Evolutionary conservation across 768 basidiomycete species (phyloP).

Genomic region (Auricularia sp.): DNA sequence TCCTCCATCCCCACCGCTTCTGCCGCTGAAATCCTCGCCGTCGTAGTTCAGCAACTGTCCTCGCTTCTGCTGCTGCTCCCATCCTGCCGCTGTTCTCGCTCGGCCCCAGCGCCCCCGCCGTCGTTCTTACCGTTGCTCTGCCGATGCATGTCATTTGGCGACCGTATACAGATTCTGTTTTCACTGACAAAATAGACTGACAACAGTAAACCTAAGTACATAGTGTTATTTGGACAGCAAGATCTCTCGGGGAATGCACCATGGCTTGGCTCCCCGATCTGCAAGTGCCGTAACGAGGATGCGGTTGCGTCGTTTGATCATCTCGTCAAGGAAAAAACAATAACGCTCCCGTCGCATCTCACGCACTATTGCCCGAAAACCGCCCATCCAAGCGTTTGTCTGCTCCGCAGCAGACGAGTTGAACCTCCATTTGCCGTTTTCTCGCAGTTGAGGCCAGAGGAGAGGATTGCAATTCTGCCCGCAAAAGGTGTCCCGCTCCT

Average conservation of each 20-base stretch:
- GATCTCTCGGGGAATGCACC: background rate
- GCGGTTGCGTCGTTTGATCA: slow-evolving; percentile 21
- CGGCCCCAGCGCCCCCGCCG: too few relatives aligned
- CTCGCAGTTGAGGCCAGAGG: slow-evolving; percentile 8
- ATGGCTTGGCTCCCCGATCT: background rate
- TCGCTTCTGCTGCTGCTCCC: too few relatives aligned
- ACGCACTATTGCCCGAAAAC: slow-evolving; percentile 20
- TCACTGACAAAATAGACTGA: too few relatives aligned
- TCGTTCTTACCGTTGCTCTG: too few relatives aligned
- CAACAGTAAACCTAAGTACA: background rate
- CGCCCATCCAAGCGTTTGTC: slow-evolving; percentile 26
- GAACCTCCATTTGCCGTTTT: slow-evolving; percentile 20
- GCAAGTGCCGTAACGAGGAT: background rate
- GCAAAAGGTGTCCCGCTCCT: slow-evolving; percentile 12
- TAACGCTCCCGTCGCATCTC: slow-evolving; percentile 18
- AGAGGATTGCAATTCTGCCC: slow-evolving; percentile 13
- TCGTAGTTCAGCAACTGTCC: too few relatives aligned
- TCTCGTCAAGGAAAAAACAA: slow-evolving; percentile 24
- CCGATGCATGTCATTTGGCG: too few relatives aligned
- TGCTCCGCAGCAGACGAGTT: slow-evolving; percentile 28
- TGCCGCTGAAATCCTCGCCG: too few relatives aligned
- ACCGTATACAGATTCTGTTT: too few relatives aligned
- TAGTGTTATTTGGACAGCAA: background rate
- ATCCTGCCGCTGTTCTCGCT: too few relatives aligned
- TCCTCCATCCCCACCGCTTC: too few relatives aligned